Base-by-base conservation (phyloP, 2,329 filamentous ascomycete genomes). In the Fusarium sp. region DNA sequence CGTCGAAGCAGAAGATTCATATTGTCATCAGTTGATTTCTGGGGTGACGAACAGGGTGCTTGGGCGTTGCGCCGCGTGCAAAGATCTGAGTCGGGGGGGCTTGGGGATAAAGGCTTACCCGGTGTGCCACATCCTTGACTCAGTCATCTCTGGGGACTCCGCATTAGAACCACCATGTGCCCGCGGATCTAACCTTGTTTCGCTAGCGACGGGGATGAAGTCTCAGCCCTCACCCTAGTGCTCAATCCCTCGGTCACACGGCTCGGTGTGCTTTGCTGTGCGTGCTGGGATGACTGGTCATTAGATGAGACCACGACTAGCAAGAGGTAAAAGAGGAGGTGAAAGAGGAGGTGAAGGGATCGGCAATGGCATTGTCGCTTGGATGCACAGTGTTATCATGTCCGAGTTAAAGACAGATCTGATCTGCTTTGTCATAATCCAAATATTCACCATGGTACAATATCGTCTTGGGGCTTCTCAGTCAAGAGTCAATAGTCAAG, bases 21-120 rank as follows among this genome's bases (percentile, higher is more conserved):
- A 70, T 73, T 73, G 67, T 71, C 65, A 68, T 76, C 72, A 65
- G 50, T 62, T 64, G 60, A 61, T 64, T 56, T 43, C 64, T 63
- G n/a, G 52, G 48, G 41, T 50, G 27, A 69, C 52, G 31, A 59
- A 58, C 20, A 52, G 31, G 45, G 48, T 24, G 33, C 35, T 56
- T 56, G 45, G 52, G 54, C 35, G 48, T 62, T 22, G n/a, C 27
- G 35, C 33, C 64, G 56, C 63, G 56, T 22, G 56, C 27, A 54
- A 27, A 27, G 20, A 39, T 39, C 48, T 50, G 18, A 67, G 64
- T 67, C 24, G 24, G 31, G 18, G 43, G 50, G 64, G 45, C 54
- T 61, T 41, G 29, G 9, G 77, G 77, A 52, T 74, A 78, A 78
- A 78, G 39, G 20, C 67, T 78, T 78, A 77, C 27, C 77, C 77